Conservation (phyloP, 2,329 filamentous ascomycete species). For the Trichoderma endophyticum region DNA sequence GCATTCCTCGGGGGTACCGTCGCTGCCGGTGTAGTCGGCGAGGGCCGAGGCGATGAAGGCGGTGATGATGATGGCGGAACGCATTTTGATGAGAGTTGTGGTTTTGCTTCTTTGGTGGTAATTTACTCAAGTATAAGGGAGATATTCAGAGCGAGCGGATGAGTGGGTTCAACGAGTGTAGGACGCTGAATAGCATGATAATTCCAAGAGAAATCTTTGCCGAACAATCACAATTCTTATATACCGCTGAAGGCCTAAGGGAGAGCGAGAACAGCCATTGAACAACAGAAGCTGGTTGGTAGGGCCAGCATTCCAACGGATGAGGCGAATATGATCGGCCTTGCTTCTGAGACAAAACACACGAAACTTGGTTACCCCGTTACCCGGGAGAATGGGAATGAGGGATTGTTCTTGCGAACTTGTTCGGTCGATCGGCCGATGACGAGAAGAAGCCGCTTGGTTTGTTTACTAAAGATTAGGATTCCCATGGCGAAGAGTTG, state of each 20-base stretch:
- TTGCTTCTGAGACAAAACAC: neutral
- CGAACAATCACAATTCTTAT: neutral
- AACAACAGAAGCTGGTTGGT: neutral
- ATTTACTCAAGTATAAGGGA: no score
- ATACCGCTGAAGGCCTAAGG: neutral
- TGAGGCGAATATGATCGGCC: neutral
- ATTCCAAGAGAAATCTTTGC: neutral
- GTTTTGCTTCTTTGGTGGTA: no score
- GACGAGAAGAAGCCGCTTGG: neutral
- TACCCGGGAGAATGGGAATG: conserved; percentile 2
- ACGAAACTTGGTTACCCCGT: neutral
- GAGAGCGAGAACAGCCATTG: neutral
- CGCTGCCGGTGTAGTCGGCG: neutral
- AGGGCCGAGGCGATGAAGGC: neutral
- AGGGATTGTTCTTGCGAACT: neutral
- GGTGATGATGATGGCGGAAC: neutral
- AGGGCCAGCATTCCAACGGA: neutral
- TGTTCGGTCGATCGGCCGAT: neutral
- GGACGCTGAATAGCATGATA: neutral
- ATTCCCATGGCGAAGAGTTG: no score
- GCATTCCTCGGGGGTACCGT: neutral
- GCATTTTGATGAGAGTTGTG: neutral
- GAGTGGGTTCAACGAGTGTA: neutral
- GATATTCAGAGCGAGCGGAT: neutral
- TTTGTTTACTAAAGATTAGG: no score